Evolutionary conservation across 805 yeast species (phyloP).

Genomic region (Zygosaccharomyces bisporus): DNA sequence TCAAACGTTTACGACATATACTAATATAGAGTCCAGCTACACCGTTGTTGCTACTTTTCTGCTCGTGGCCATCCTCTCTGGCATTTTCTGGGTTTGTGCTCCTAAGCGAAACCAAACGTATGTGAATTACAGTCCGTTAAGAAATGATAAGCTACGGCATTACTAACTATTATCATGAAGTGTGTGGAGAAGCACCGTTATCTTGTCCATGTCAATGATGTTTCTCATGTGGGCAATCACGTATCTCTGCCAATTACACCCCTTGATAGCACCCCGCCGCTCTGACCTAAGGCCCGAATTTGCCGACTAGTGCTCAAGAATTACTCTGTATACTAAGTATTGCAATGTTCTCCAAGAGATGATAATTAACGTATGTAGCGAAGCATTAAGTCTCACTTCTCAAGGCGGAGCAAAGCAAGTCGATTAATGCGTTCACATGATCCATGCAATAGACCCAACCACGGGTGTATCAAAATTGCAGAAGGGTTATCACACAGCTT

Average conservation of each 20-base stretch:
- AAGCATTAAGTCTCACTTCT: conserved; percentile 16
- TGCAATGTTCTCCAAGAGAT: neutral
- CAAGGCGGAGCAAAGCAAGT: conserved; percentile 10
- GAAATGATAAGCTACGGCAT: neutral
- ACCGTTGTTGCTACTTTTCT: conserved; percentile 64
- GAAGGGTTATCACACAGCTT: conserved; percentile 43
- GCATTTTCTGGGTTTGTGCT: conserved; percentile 78
- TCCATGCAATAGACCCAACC: conserved; percentile 39
- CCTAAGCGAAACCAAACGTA: conserved; percentile 76
- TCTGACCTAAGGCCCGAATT: conserved; percentile 85
- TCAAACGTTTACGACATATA: neutral
- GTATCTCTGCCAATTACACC: conserved; percentile 80
- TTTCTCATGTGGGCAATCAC: conserved; percentile 92
- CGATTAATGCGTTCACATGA: conserved; percentile 41
- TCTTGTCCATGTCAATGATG: conserved; percentile 70
- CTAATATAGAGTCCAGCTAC: conserved; percentile 44
- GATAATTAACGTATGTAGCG: conserved; percentile 16
- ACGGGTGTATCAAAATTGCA: conserved; percentile 49
- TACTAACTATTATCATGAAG: conserved; percentile 27
- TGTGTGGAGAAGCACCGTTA: conserved; percentile 69
- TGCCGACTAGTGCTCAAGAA: conserved; percentile 17
- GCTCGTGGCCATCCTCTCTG: conserved; percentile 53
- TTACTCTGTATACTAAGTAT: neutral
- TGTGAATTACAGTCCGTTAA: conserved; percentile 27
- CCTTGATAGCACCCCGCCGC: conserved; percentile 85